A percentile compares a stretch with the other conserved stretches of the same genome.
Evolutionary conservation across 345 rosid genomes (phyloP).

Genomic region (Pistacia integerrima): DNA sequence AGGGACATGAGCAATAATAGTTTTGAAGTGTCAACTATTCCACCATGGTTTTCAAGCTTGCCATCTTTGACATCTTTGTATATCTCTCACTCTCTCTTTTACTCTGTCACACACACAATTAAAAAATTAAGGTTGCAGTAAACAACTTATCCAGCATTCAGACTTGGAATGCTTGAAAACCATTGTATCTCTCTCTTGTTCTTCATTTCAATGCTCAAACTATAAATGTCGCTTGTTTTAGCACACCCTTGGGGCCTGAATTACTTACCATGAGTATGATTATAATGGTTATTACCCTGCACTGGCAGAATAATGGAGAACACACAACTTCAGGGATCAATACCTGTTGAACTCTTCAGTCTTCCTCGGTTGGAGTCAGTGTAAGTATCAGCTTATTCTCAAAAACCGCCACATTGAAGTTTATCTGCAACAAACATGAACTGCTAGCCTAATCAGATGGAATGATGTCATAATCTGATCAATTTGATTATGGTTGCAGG

Average conservation of each 20-base stretch:
- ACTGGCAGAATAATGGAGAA: slow-evolving; percentile 61
- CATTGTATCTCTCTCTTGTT: neutral
- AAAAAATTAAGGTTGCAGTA: too few species aligned
- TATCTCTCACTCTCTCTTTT: slow-evolving; percentile 23
- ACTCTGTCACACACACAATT: neutral
- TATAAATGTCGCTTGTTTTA: neutral
- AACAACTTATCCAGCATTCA: neutral
- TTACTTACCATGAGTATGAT: neutral
- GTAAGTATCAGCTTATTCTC: slow-evolving; percentile 43
- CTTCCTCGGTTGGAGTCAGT: slow-evolving; percentile 56
- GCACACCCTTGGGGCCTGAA: too few species aligned
- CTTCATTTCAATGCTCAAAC: neutral
- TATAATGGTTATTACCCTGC: neutral
- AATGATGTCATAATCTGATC: neutral
- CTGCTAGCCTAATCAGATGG: neutral
- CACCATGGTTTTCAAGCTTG: slow-evolving; percentile 55
- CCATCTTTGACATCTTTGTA: slow-evolving; percentile 68
- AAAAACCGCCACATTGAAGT: neutral
- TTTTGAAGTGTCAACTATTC: slow-evolving; percentile 47
- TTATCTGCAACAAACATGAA: neutral
- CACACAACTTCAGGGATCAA: slow-evolving; percentile 44
- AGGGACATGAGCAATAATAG: slow-evolving; percentile 84
- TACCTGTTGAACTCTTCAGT: slow-evolving; percentile 59
- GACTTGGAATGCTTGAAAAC: neutral
- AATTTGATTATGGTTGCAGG: slow-evolving; percentile 37